These are phyloP conservation scores for Cadophora gregata DNA, from an alignment of 2,329 filamentous ascomycete species.

Conservation along the genomic window DNA sequence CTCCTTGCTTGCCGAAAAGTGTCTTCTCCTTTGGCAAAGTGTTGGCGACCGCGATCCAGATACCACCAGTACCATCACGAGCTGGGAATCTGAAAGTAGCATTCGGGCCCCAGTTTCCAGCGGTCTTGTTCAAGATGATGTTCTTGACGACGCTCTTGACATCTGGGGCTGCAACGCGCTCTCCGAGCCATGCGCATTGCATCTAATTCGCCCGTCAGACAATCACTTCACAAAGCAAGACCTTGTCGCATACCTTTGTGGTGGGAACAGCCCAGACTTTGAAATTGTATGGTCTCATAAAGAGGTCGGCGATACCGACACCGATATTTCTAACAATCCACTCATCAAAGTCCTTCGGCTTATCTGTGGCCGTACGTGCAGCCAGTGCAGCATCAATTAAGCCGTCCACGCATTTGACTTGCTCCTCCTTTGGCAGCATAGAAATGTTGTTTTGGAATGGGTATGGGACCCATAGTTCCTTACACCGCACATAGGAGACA, in stretches of 20 bases:
- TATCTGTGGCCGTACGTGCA: constrained; percentile 83
- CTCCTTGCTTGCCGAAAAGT: constrained; percentile 83
- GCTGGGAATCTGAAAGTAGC: constrained; percentile 98
- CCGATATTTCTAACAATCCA: constrained; percentile 96
- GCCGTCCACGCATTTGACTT: constrained; percentile 92
- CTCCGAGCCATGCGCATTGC: constrained; percentile 98
- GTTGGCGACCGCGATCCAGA: constrained; percentile 97
- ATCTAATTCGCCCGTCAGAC: constrained; percentile 63
- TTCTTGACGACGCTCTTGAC: constrained; percentile 94
- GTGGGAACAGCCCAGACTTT: constrained; percentile 99
- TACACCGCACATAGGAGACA: constrained; percentile 98
- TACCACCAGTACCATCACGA: constrained; percentile 92
- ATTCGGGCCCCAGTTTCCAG: constrained; percentile 97
- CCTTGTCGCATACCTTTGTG: constrained; percentile 72
- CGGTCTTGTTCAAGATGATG: constrained; percentile 93
- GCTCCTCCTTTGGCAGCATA: constrained; percentile 95
- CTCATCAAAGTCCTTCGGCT: constrained; percentile 97
- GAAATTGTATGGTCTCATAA: constrained; percentile 99
- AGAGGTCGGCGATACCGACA: constrained; percentile 86
- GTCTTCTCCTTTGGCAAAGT: constrained; percentile 93
- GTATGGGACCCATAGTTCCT: constrained; percentile 95
- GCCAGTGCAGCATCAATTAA: constrained; percentile 94
- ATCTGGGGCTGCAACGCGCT: constrained; percentile 96
- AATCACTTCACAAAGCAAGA: neutral
- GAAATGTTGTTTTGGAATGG: constrained; percentile 99